These are phyloP conservation scores for Colletotrichum eleusines DNA, from an alignment of 2,329 filamentous ascomycete species.

Conservation along the genomic window DNA sequence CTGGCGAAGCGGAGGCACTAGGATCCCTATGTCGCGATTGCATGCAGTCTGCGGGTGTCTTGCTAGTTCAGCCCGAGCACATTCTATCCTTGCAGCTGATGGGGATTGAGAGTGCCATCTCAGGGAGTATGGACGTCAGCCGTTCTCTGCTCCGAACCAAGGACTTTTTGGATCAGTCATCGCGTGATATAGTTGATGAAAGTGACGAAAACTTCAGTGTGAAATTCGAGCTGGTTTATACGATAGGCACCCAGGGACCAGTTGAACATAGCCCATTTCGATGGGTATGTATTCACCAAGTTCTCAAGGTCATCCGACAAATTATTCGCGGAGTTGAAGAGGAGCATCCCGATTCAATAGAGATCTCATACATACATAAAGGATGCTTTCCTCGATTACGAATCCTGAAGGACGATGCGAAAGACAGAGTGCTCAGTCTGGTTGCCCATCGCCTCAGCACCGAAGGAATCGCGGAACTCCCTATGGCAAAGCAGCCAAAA, in stretches of 20 bases:
- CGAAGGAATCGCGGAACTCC: conserved; percentile 55
- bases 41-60: conserved; percentile 61
- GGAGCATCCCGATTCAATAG: conserved; percentile 54
- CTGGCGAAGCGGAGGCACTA: conserved; percentile 46
- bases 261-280: conserved; percentile 66
- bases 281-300: conserved; percentile 67
- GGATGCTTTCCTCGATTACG: conserved; percentile 63
- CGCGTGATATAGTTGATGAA: conserved; percentile 73
- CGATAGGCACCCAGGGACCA: conserved; percentile 64
- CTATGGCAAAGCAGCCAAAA: conserved; percentile 53
- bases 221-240: conserved; percentile 74
- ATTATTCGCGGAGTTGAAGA: conserved; percentile 49
- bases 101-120: conserved; percentile 63
- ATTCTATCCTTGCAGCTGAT: conserved; percentile 73
- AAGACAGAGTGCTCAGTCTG: conserved; percentile 55
- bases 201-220: conserved; percentile 73
- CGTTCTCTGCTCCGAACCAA: conserved; percentile 55
- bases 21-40: conserved; percentile 62
- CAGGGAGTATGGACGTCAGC: conserved; percentile 48
- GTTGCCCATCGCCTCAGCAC: no score
- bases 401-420: conserved; percentile 55
- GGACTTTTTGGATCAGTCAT: conserved; percentile 55
- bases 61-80: conserved; percentile 74
- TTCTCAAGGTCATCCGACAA: conserved; percentile 59
- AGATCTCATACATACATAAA: conserved; percentile 50